phyloP scores from a whole-genome alignment of 139 green algal species.

The Chlamydomonas sp. region DNA sequence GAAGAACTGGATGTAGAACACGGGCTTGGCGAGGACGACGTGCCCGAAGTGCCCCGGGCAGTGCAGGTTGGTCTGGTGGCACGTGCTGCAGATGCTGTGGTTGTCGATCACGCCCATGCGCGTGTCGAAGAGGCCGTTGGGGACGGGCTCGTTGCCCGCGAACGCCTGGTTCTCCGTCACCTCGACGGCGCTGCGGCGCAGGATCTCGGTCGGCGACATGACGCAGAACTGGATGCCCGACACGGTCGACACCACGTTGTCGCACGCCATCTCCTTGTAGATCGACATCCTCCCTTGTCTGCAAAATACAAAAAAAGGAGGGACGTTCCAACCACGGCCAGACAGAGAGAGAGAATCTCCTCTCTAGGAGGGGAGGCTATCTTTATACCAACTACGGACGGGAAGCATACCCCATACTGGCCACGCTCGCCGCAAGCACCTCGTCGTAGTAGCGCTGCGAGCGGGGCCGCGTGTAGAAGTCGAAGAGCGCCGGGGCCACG shows the following conservation, averaged over 20 bases:
- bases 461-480: too few relatives aligned
- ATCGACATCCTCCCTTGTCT: conserved; percentile 17
- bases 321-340: too few relatives aligned
- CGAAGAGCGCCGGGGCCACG: too few relatives aligned
- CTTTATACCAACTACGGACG: too few relatives aligned
- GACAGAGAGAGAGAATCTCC: too few relatives aligned
- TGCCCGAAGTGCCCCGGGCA: conserved; percentile 96
- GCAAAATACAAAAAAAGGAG: too few relatives aligned
- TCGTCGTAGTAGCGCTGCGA: too few relatives aligned
- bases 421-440: too few relatives aligned
- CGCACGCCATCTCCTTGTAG: conserved; percentile 10
- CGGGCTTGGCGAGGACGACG: conserved; percentile 83
- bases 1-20: conserved; percentile 92
- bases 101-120: conserved; percentile 85
- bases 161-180: conserved; percentile 69
- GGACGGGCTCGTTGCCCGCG: conserved; percentile 68
- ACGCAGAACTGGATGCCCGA: conserved; percentile 86
- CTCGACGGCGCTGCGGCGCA: conserved; percentile 66
- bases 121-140: conserved; percentile 74
- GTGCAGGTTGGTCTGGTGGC: conserved; percentile 58
- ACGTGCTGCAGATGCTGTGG: conserved; percentile 59
- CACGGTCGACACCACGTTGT: conserved; percentile 50
- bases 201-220: conserved; percentile 84
- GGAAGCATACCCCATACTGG: too few relatives aligned
- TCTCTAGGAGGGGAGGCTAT: too few relatives aligned